Percentiles rank a stretch among this genome's conserved stretches.
Evolutionary conservation across 2,329 filamentous ascomycete species (phyloP).

Genomic region (Fusarium devonianum): DNA sequence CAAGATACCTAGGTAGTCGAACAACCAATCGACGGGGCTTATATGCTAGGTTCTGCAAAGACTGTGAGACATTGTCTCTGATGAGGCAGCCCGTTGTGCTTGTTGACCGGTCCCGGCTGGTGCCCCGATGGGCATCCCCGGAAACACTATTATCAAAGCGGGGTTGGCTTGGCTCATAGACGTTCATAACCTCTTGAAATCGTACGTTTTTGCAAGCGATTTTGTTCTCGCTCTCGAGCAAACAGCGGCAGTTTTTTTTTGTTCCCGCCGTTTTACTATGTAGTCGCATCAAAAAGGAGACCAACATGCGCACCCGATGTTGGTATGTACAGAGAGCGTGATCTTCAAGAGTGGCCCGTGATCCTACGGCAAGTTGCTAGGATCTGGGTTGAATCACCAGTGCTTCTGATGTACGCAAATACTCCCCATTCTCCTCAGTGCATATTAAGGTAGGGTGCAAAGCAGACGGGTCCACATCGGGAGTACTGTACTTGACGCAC

Average conservation of each 20-base stretch:
- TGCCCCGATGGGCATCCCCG: conserved; percentile 18
- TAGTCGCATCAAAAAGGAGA: conserved; percentile 3
- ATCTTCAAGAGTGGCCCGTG: conserved; percentile 12
- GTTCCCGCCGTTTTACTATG: no score
- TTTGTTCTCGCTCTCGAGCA: background rate
- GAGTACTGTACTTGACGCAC: no score
- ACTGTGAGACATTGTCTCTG: conserved; percentile 33
- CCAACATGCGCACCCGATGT: conserved; percentile 13
- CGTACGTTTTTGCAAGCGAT: conserved; percentile 29
- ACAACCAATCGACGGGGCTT: conserved; percentile 25
- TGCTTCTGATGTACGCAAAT: background rate
- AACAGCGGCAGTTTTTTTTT: no score
- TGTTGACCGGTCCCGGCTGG: conserved; percentile 26
- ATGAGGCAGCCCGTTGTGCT: conserved; percentile 34
- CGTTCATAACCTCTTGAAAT: conserved; percentile 19
- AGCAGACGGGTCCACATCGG: no score
- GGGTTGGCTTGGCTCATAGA: conserved; percentile 7
- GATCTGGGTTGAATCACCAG: conserved; percentile 4
- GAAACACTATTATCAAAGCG: conserved; percentile 20
- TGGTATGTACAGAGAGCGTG: conserved; percentile 10
- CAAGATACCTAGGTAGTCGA: no score
- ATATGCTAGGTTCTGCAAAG: conserved; percentile 8
- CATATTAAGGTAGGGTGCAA: no score
- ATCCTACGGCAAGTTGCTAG: conserved; percentile 11
- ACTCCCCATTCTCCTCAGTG: background rate